Conservation (phyloP, 306 rosid genomes). For the Cajanus cajan region DNA sequence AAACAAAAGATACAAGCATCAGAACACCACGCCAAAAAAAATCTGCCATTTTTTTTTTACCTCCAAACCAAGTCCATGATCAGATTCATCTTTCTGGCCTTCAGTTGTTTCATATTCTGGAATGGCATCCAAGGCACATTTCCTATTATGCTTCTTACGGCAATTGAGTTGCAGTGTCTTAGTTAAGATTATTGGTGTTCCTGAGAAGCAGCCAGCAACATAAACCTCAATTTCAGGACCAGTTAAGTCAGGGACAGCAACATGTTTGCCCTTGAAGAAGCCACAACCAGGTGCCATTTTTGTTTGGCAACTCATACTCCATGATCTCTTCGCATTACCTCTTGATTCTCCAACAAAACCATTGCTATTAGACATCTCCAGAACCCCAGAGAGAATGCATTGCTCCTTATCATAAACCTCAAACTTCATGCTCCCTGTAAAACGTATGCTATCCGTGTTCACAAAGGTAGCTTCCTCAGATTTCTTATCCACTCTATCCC, state of each 20-base stretch:
- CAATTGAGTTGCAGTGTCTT: conserved; percentile 67
- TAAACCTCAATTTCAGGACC: conserved; percentile 82
- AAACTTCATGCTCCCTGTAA: conserved; percentile 74
- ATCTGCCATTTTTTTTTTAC: conserved; percentile 40
- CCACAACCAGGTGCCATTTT: conserved; percentile 48
- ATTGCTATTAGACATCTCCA: conserved; percentile 68
- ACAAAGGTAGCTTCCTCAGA: conserved; percentile 89
- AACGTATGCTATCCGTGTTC: conserved; percentile 75
- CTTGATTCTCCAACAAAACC: conserved; percentile 58
- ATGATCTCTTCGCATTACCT: conserved; percentile 40
- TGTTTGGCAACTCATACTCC: conserved; percentile 82
- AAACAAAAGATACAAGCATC: not conserved
- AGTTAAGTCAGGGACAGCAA: conserved; percentile 41
- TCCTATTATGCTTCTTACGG: conserved; percentile 62
- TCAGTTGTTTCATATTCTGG: conserved; percentile 78
- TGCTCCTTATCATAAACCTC: conserved; percentile 74
- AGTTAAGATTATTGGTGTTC: conserved; percentile 74
- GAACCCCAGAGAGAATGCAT: conserved; percentile 69
- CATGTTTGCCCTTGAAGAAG: conserved; percentile 67
- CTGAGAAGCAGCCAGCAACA: conserved; percentile 79
- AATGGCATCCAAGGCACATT: conserved; percentile 61
- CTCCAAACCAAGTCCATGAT: conserved; percentile 54
- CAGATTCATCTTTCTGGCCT: conserved; percentile 48
- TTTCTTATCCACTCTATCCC: conserved; percentile 83
- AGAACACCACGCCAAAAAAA: conserved; percentile 16